Base-by-base conservation (phyloP, 176 grass and related monocot species). In the Themeda triandra region DNA sequence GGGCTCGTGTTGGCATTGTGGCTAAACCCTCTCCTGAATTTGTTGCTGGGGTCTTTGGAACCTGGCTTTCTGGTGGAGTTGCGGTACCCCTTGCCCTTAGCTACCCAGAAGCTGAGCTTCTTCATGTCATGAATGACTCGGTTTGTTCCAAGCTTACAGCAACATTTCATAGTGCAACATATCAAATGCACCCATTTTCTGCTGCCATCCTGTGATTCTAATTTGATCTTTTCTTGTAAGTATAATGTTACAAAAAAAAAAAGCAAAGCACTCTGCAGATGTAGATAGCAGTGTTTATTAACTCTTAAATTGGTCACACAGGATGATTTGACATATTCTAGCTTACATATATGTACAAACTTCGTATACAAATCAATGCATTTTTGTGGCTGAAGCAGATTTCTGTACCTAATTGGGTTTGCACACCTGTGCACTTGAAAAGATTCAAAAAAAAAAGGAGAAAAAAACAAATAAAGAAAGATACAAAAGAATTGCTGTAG, bases 21-120 rank as follows among this genome's bases (percentile, higher is more conserved):
- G 96, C 93, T 88, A 95, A 98, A 92, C 96, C 96, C 71, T 98
- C 92, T 83, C 79, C 92, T 83, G 96, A 98, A 93, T 98, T 98
- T 90, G 96, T 98, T 87, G 91, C 93, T 60, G 96, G 88, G 75
- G 69, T 98, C 66, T 87, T 93, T 75, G 96, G 91, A 39, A 98
- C 91, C 69, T 98, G 96, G 96, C 92, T 95, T 79, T 90, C 89
- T 93, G 96, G 96, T 82, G 96, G 96, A 79, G 91, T 98, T 87
- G 92, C 96, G 69, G 93, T 98, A 70, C 96, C 96, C 29, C 93
- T 98, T 83, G 96, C 96, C 37, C 82, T 95, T 67, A 95, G 93
- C 51, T 95, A 98, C 64, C 96, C 96, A 73, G 96, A 98, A 84
- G 68, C 89, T 64, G 96, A 98, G 80, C 85, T 98, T 85, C 68